These are phyloP conservation scores for Populus simonii DNA, from an alignment of 345 rosid genomes.

Conservation along the genomic window DNA sequence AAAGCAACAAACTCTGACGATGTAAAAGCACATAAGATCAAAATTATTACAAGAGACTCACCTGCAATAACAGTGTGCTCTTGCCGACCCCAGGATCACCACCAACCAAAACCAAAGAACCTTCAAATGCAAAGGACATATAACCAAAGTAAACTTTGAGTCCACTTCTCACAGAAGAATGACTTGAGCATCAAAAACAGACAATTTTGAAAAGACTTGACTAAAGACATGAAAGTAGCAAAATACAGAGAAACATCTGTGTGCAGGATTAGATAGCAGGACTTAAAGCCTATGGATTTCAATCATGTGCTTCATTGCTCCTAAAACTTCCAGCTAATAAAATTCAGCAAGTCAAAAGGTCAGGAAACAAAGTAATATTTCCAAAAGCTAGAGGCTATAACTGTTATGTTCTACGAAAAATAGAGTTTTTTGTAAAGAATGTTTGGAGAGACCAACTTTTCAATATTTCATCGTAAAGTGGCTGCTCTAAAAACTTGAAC, in stretches of 20 bases:
- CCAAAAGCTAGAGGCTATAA: background rate
- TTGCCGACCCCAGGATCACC: constrained; percentile 99
- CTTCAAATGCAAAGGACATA: constrained; percentile 31
- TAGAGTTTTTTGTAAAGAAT: background rate
- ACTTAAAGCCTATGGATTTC: background rate
- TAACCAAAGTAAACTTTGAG: background rate
- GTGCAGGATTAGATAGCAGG: background rate
- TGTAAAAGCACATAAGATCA: background rate
- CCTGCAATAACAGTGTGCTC: constrained; percentile 92
- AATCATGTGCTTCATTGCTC: background rate
- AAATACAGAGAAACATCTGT: background rate
- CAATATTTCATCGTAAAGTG: background rate
- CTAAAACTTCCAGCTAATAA: background rate
- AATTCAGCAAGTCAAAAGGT: background rate
- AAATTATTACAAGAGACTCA: constrained; percentile 13
- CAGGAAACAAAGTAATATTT: background rate
- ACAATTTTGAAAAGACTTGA: background rate
- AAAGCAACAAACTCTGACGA: background rate
- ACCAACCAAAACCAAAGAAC: constrained; percentile 82
- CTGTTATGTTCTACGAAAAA: background rate
- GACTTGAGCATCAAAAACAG: background rate
- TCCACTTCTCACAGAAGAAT: background rate
- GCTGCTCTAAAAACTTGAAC: no score
- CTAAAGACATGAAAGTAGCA: background rate
- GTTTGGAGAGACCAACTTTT: background rate